Percentiles rank a stretch among this genome's conserved stretches.
These are phyloP conservation scores for Trichophaea hybrida DNA, from an alignment of 2,329 filamentous ascomycete species.

Conservation along the genomic window DNA sequence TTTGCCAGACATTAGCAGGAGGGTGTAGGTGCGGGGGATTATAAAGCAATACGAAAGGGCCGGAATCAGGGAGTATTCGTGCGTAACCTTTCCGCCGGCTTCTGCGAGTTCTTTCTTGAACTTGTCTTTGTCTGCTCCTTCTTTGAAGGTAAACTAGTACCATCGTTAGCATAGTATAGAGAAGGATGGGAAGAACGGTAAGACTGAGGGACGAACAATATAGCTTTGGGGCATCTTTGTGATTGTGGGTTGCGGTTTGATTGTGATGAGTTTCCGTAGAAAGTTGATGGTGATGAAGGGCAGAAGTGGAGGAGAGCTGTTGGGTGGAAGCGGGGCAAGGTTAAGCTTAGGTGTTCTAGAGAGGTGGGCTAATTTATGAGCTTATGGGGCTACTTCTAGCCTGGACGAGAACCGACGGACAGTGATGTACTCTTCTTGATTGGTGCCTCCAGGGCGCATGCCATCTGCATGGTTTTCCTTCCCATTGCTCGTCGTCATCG, in stretches of 20 bases:
- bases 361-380: too few species aligned
- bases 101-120: conserved; percentile 61
- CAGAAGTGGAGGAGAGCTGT: not conserved
- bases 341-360: too few species aligned
- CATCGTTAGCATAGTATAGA: not conserved
- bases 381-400: too few species aligned
- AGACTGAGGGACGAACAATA: not conserved
- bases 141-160: not conserved
- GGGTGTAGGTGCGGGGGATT: not conserved
- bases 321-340: not conserved
- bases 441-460: too few species aligned
- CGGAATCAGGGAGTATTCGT: conserved; percentile 78
- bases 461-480: too few species aligned
- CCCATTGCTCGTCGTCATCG: too few species aligned
- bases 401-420: too few species aligned
- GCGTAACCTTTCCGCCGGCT: conserved; percentile 68
- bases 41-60: conserved; percentile 59
- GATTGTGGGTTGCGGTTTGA: not conserved
- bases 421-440: too few species aligned
- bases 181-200: not conserved
- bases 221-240: not conserved
- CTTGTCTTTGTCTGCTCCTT: not conserved
- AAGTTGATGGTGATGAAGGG: not conserved
- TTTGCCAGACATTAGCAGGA: not conserved
- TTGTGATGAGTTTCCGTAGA: not conserved